Conservation (phyloP, 208 protist genomes). For the Leishmania guyanensis region DNA sequence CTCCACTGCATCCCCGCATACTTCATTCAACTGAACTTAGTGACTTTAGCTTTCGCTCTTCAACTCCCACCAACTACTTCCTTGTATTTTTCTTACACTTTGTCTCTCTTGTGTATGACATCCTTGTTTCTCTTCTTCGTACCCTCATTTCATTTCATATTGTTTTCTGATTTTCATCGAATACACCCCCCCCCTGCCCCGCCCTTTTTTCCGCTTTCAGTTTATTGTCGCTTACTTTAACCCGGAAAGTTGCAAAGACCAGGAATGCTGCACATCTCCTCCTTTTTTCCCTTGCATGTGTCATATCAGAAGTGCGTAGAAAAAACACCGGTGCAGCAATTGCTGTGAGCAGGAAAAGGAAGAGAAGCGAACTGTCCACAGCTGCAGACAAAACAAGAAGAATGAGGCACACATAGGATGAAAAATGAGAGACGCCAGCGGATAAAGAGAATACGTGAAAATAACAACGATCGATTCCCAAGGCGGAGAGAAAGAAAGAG, state of each 20-base stretch:
- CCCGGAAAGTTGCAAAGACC: not conserved
- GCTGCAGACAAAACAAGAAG: not conserved
- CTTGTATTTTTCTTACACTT: not conserved
- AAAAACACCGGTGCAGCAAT: not conserved
- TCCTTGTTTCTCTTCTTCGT: not conserved
- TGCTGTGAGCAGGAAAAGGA: not conserved
- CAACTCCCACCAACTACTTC: slow-evolving; percentile 35
- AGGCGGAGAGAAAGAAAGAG: not conserved
- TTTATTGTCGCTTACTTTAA: not conserved
- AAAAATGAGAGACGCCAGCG: not conserved
- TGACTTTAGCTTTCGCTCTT: slow-evolving; percentile 33
- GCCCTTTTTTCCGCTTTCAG: not conserved
- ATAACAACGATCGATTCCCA: not conserved
- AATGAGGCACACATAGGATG: not conserved
- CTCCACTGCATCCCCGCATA: not conserved
- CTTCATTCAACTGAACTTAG: slow-evolving; percentile 30
- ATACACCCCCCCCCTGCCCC: no score
- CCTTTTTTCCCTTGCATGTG: not conserved
- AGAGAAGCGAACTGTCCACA: not conserved
- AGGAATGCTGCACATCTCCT: not conserved
- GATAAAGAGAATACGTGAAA: not conserved
- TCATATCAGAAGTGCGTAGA: not conserved
- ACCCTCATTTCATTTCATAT: not conserved
- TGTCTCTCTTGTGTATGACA: not conserved
- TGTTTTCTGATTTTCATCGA: not conserved